A percentile compares a stretch with the other conserved stretches of the same genome.
phyloP scores from a whole-genome alignment of 1,284 basidiomycete species.

The Ceratobasidium sp. region DNA sequence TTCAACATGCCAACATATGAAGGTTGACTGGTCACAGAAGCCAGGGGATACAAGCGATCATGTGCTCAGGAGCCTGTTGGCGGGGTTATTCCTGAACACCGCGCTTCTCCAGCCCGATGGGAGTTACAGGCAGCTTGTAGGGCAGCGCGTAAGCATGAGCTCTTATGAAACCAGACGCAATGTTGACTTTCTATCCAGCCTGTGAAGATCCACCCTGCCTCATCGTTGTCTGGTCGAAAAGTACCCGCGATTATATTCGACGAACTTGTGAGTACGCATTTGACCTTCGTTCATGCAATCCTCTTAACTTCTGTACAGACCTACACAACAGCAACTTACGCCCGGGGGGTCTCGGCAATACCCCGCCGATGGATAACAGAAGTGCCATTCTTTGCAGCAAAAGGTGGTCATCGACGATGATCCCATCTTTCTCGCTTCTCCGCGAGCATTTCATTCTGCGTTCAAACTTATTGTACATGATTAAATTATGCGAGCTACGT shows the following conservation, averaged over 20 bases:
- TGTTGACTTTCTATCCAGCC: constrained; percentile 54
- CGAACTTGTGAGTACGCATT: constrained; percentile 72
- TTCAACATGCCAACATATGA: constrained; percentile 66
- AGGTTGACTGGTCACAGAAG: constrained; percentile 65
- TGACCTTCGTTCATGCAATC: not conserved
- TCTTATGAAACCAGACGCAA: not conserved
- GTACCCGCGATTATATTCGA: constrained; percentile 87
- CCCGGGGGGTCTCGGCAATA: constrained; percentile 83
- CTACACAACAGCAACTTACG: constrained; percentile 85
- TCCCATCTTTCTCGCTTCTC: too few relatives aligned
- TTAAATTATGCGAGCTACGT: constrained; percentile 57
- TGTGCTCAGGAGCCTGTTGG: constrained; percentile 70
- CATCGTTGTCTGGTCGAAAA: constrained; percentile 78
- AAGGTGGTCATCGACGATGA: not conserved
- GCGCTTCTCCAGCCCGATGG: constrained; percentile 84
- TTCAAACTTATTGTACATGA: constrained; percentile 15
- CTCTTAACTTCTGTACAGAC: constrained; percentile 57
- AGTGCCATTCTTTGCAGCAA: constrained; percentile 46
- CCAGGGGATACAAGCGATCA: constrained; percentile 67
- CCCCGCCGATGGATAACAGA: constrained; percentile 63
- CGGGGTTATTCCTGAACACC: constrained; percentile 81
- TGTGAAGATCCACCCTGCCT: constrained; percentile 89
- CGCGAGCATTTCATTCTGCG: constrained; percentile 14
- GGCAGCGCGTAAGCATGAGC: constrained; percentile 67
- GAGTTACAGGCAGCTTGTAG: constrained; percentile 83